These are phyloP conservation scores for Borovskyia barvae DNA, from an alignment of 208 protist species.

Conservation along the genomic window DNA sequence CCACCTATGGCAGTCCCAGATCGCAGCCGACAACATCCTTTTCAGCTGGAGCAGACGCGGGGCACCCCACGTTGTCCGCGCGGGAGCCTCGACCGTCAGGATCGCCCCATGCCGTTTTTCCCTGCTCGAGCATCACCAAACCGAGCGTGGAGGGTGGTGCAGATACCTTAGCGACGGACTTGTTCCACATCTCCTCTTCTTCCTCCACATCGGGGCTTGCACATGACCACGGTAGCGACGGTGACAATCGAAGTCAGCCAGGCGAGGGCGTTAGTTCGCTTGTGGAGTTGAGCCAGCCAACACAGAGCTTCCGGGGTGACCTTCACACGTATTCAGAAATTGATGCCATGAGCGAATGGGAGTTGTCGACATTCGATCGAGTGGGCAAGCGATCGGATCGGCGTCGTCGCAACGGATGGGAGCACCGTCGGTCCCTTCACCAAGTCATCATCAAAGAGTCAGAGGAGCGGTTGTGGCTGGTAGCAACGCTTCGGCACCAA, in stretches of 20 bases:
- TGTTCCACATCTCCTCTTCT: constrained; percentile 17
- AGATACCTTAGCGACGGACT: constrained; percentile 4
- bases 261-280: constrained; percentile 25
- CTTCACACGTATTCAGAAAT: constrained; percentile 37
- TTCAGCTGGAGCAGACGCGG: no score
- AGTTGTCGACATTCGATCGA: constrained; percentile 37
- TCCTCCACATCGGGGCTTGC: constrained; percentile 2
- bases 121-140: no score
- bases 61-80: no score
- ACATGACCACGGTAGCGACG: constrained; percentile 28
- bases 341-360: constrained; percentile 47
- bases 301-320: constrained; percentile 33
- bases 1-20: no score
- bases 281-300: constrained; percentile 70
- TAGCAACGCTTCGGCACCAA: constrained; percentile 12
- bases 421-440: constrained; percentile 27
- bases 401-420: background rate
- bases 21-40: no score
- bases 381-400: background rate
- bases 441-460: constrained; percentile 37
- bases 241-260: background rate
- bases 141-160: background rate
- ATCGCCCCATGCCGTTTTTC: no score
- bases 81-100: background rate
- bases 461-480: constrained; percentile 33